Evolutionary conservation across 345 rosid species (phyloP).

Genomic region (Pseudoturritis turrita): DNA sequence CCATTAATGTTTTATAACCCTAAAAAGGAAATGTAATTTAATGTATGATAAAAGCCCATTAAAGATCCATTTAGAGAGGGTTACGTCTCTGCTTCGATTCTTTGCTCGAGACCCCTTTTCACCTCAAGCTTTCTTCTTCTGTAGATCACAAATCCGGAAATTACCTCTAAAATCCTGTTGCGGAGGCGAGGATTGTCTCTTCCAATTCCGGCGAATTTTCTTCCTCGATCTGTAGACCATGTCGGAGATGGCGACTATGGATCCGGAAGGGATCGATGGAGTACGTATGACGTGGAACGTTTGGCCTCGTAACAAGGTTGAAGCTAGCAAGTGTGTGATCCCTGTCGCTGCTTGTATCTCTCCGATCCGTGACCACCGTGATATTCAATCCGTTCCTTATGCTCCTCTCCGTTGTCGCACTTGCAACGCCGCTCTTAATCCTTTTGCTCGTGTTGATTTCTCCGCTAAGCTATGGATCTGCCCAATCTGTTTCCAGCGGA

Average conservation of each 20-base stretch:
- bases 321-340: conserved; percentile 97
- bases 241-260: conserved; percentile 86
- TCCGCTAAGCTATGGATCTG: conserved; percentile 98
- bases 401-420: conserved; percentile 90
- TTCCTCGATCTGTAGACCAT: conserved; percentile 28
- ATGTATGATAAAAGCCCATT: too few species aligned
- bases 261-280: conserved; percentile 91
- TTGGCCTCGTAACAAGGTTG: conserved; percentile 96
- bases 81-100: too few species aligned
- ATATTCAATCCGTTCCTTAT: conserved; percentile 71
- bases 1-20: too few species aligned
- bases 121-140: neutral
- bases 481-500: conserved; percentile 89
- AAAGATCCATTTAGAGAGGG: too few species aligned
- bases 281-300: conserved; percentile 97
- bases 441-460: conserved; percentile 78
- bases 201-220: neutral
- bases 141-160: neutral
- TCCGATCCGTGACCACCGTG: conserved; percentile 80
- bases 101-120: too few species aligned
- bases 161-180: neutral
- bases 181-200: neutral
- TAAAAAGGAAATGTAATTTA: too few species aligned
- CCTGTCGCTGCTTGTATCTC: conserved; percentile 90
- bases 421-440: conserved; percentile 71